Base-by-base conservation (phyloP, 176 grass and related monocot genomes). In the Secale cereale region DNA sequence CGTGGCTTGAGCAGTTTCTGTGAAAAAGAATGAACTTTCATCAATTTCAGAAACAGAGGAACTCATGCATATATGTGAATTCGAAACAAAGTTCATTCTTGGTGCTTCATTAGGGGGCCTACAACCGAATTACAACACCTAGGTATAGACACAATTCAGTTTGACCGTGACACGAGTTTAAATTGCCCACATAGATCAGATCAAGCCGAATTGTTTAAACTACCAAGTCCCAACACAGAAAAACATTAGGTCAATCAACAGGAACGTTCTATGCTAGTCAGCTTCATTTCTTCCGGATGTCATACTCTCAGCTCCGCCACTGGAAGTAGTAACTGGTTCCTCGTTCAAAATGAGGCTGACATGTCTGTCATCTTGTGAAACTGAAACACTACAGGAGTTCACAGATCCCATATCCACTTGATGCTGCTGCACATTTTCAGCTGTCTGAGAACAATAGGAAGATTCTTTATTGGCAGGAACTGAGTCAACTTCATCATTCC, bases 401-500 rank as follows among this genome's bases (percentile, higher is more conserved):
- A 82, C 31, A 78, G 54, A 8, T 72, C 76, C 63, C 50, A 1
- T n/a, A 41, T 82, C 78, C 40, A 78, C 43, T 72, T 78, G 23
- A 35, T 43, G 45, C 17, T 66, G 41, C 41, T 71, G 40, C 23
- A 16, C 26, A 78, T 13, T 40, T 82, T 86, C 66, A 78, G 26
- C 31, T 41, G 31, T 22, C 14, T 45, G n/a, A 56, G 32, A 31
- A 77, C 22, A 39, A 74, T 0, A 56, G 36, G 54, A 86, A 19
- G 30, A 13, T 31, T 54, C 14, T 83, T 73, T 40, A 33, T 43
- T 74, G 59, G 48, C 66, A 27, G 43, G 3, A 41, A 9, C 45
- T 32, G 45, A 83, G 43, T 31, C 26, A 78, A 79, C 57, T 66
- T 78, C 79, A 74, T 54, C 79, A 10, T 83, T 74, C 19, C 57